A percentile compares a stretch with the other conserved stretches of the same genome.
Evolutionary conservation across 805 yeast genomes (phyloP).

Genomic region (Yamadazyma nakazawae): DNA sequence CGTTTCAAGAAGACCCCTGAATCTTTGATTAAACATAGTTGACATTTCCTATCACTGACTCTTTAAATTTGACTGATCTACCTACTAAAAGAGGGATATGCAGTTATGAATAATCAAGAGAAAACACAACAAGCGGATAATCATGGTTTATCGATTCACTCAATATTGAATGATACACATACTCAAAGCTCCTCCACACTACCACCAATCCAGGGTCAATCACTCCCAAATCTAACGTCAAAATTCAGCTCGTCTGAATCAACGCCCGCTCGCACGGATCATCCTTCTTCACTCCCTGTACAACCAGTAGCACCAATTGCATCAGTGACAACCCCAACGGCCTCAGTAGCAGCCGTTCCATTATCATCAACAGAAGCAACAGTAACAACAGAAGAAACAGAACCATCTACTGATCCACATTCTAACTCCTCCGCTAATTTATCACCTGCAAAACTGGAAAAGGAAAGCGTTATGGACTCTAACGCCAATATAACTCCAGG

Average conservation of each 20-base stretch:
- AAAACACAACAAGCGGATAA: background rate
- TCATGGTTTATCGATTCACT: conserved; percentile 3
- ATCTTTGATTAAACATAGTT: background rate
- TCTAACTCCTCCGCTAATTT: background rate
- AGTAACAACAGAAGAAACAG: background rate
- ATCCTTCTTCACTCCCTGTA: background rate
- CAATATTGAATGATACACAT: conserved; percentile 1
- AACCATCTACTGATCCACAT: background rate
- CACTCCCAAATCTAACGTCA: background rate
- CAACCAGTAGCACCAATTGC: too few species aligned
- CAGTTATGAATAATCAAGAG: conserved; percentile 2
- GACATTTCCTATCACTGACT: too few species aligned
- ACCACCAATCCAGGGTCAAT: background rate
- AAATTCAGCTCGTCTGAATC: background rate
- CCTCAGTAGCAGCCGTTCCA: background rate
- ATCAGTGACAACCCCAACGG: too few species aligned
- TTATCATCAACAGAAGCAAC: background rate
- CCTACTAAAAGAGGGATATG: background rate
- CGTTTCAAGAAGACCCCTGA: too few species aligned
- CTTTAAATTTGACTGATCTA: background rate
- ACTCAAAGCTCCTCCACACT: background rate
- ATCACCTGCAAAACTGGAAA: background rate
- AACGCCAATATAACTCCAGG: background rate
- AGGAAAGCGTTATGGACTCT: background rate
- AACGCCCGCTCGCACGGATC: background rate